phyloP scores from a whole-genome alignment of 768 basidiomycete genomes.

The Mycena amicta region DNA sequence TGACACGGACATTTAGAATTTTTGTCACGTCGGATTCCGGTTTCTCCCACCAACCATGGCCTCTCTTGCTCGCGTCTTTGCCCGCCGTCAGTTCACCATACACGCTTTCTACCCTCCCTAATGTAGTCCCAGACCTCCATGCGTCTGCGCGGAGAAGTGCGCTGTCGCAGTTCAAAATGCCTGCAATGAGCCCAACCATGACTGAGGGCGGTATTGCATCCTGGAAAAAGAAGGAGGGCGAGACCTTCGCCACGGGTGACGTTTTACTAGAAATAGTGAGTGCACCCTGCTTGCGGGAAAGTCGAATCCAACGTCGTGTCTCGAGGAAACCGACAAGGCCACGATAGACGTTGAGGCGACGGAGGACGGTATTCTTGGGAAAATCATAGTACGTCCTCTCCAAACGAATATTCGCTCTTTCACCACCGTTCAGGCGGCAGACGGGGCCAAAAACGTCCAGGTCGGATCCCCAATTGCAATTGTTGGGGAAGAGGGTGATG shows the following conservation, averaged over 20 bases:
- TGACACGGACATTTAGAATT: too few species aligned
- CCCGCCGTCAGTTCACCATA: slow-evolving; percentile 55
- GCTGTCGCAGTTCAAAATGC: slow-evolving; percentile 90
- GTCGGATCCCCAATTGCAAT: slow-evolving; percentile 93
- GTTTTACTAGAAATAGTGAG: slow-evolving; percentile 94
- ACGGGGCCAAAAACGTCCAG: slow-evolving; percentile 83
- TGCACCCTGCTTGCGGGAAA: slow-evolving; percentile 16
- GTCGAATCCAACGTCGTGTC: slow-evolving; percentile 11
- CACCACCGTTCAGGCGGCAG: slow-evolving; percentile 55
- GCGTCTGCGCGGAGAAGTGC: slow-evolving; percentile 77
- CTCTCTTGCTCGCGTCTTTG: slow-evolving; percentile 63
- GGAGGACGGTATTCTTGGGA: slow-evolving; percentile 94
- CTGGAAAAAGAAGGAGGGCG: slow-evolving; percentile 98
- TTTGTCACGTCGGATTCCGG: too few species aligned
- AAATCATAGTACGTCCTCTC: slow-evolving; percentile 80
- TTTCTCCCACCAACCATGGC: slow-evolving; percentile 56
- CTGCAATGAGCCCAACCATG: slow-evolving; percentile 99
- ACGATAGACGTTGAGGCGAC: slow-evolving; percentile 99
- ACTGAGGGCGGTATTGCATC: slow-evolving; percentile 97
- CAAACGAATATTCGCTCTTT: background rate
- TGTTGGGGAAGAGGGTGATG: slow-evolving; percentile 93
- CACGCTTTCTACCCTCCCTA: background rate
- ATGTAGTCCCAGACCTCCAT: slow-evolving; percentile 67
- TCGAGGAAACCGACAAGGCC: slow-evolving; percentile 98
- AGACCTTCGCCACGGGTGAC: slow-evolving; percentile 85